A percentile compares a stretch with the other conserved stretches of the same genome.
Evolutionary conservation across 2,329 filamentous ascomycete genomes (phyloP).

Genomic region (Parafenestella ontariensis): DNA sequence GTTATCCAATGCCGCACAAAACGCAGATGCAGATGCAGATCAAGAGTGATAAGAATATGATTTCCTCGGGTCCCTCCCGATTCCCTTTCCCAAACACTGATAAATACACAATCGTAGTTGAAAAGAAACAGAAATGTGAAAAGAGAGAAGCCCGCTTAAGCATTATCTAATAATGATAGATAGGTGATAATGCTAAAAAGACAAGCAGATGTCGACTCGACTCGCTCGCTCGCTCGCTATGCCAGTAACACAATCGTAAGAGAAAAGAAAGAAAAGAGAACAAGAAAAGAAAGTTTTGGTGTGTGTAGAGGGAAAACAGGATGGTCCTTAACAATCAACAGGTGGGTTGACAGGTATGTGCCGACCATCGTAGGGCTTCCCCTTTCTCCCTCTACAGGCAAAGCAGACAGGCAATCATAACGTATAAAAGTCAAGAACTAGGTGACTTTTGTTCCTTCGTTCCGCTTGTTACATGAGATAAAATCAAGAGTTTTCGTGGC

Average conservation of each 20-base stretch:
- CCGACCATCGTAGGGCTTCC: not conserved
- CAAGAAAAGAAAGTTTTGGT: slow-evolving; percentile 11
- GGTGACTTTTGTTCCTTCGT: not conserved
- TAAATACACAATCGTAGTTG: slow-evolving; percentile 23
- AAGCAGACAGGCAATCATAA: not conserved
- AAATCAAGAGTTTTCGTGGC: slow-evolving; percentile 21
- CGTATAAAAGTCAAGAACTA: not conserved
- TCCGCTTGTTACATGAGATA: slow-evolving; percentile 17
- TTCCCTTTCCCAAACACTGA: slow-evolving; percentile 9
- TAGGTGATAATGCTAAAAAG: slow-evolving; percentile 1
- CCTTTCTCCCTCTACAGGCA: too few species aligned
- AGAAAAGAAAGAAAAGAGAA: slow-evolving; percentile 25
- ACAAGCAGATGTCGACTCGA: too few species aligned
- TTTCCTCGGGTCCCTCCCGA: too few species aligned
- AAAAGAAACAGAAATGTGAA: too few species aligned
- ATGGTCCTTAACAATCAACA: slow-evolving; percentile 4
- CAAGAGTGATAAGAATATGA: slow-evolving; percentile 3
- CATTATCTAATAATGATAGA: not conserved
- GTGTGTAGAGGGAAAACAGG: slow-evolving; percentile 2
- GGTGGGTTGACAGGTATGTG: slow-evolving; percentile 8
- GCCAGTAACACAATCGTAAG: slow-evolving; percentile 49
- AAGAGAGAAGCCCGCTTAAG: not conserved
- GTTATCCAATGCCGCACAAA: slow-evolving; percentile 1
- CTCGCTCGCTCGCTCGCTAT: slow-evolving; percentile 51
- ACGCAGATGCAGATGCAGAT: not conserved